Conservation (phyloP, 768 basidiomycete genomes). For the Russula olivacea region DNA sequence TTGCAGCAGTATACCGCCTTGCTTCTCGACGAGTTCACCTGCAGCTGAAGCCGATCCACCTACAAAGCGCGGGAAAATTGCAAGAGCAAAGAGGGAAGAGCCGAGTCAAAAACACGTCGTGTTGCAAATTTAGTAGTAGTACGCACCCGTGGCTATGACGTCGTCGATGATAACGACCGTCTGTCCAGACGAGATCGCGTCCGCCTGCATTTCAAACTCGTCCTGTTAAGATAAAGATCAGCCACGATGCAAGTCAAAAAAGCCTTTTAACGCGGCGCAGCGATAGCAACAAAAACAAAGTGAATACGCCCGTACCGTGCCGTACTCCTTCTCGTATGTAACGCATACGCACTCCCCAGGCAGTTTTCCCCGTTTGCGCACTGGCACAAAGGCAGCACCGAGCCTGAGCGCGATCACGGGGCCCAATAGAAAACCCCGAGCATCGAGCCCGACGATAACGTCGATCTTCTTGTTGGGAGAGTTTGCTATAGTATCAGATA, state of each 20-base stretch:
- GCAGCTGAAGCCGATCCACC: conserved; percentile 94
- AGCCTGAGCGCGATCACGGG: conserved; percentile 87
- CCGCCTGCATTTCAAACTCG: conserved; percentile 92
- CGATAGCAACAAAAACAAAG: not conserved
- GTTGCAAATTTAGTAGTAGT: no score
- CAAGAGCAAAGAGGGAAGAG: not conserved
- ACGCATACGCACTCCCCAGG: conserved; percentile 76
- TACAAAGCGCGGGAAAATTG: conserved; percentile 28
- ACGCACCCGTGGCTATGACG: conserved; percentile 86
- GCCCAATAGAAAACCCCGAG: conserved; percentile 91
- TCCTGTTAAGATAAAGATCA: conserved; percentile 47
- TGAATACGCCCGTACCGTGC: conserved; percentile 42
- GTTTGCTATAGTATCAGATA: conserved; percentile 64
- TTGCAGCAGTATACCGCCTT: conserved; percentile 80
- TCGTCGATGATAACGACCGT: conserved; percentile 89
- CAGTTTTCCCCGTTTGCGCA: conserved; percentile 91
- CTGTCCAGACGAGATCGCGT: conserved; percentile 75
- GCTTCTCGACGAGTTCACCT: conserved; percentile 77
- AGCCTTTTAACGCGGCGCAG: not conserved
- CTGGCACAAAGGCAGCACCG: conserved; percentile 92
- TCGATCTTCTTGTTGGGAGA: conserved; percentile 68
- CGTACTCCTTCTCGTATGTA: conserved; percentile 90
- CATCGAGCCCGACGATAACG: conserved; percentile 91
- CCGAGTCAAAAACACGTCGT: not conserved
- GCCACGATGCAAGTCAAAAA: not conserved